A percentile compares a stretch with the other conserved stretches of the same genome.
Evolutionary conservation across 2,329 filamentous ascomycete species (phyloP).

Genomic region (Pseudodiploospora longispora): DNA sequence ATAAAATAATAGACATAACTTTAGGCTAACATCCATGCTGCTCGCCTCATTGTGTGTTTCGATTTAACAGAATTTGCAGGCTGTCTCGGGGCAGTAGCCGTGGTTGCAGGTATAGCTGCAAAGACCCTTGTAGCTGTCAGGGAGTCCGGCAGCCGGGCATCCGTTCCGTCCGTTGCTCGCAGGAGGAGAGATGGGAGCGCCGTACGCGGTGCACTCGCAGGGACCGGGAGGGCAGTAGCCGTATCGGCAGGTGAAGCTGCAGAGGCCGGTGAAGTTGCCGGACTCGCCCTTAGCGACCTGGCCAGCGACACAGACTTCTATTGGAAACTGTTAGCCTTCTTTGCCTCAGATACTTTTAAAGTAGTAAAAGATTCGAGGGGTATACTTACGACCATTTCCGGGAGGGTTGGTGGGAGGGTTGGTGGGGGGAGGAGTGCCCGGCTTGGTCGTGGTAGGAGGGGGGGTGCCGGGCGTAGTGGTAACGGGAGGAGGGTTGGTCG

Average conservation of each 20-base stretch:
- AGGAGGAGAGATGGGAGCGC: constrained; percentile 18
- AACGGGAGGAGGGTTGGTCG: constrained; percentile 7
- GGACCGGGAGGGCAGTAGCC: constrained; percentile 26
- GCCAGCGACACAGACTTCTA: constrained; percentile 18
- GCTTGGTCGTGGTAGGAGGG: constrained; percentile 25
- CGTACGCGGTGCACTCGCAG: constrained; percentile 25
- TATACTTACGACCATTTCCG: constrained; percentile 7
- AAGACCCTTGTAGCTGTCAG: constrained; percentile 32
- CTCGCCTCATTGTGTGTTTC: neutral
- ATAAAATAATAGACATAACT: no score
- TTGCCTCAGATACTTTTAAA: neutral
- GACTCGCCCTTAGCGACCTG: constrained; percentile 20
- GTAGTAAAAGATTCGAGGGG: neutral
- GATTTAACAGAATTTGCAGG: constrained; percentile 14
- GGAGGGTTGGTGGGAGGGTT: constrained; percentile 10
- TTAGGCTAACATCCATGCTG: no score
- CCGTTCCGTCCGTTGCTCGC: constrained; percentile 20
- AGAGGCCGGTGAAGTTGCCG: constrained; percentile 27
- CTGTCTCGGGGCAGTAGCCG: constrained; percentile 35
- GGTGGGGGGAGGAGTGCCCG: constrained; percentile 24
- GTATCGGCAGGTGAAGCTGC: constrained; percentile 22
- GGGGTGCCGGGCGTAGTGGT: constrained; percentile 17
- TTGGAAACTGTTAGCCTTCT: neutral
- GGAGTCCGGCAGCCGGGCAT: constrained; percentile 23
- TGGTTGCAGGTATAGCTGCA: constrained; percentile 39